Base-by-base conservation (phyloP, 768 basidiomycete genomes). In the Macrocybe gigantea region DNA sequence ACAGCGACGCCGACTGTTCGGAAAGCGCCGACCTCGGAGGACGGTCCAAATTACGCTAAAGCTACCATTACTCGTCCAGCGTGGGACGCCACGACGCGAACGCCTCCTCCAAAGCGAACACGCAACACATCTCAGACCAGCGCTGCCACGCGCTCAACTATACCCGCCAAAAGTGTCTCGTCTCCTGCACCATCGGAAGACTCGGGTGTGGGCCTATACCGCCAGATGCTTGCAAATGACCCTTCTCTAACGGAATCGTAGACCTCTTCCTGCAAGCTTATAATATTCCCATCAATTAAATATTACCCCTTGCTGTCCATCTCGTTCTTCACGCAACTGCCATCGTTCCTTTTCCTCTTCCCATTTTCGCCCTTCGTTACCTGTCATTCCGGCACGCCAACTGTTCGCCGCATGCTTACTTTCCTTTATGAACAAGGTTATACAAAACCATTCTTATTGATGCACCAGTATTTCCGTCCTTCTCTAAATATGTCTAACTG, bases 181-280 rank as follows among this genome's bases (percentile, higher is more conserved):
- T 89, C 88, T 5, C 87, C 89, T 49, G 85, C 83, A 41, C 87
- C 84, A 12, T 78, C 82, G 30, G 83, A 85, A 57, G 89, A 91
- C 63, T 92, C 89, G 44, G 87, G 85, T 53, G 86, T 92, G 53
- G 88, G 84, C 54, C 65, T 92, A 61, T 88, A 90, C 70, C 83
- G 86, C 52, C 85, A 88, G 64, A 79, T 91, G 64, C 73, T 90
- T 59, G 82, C 80, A 44, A 79, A 87, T 53, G 85, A 90, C 59
- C 82, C 82, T 37, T 79, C 83, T 52, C 69, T 90, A 37, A 64
- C 57, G 22, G 22, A 22, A 22, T 22, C 22, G 22, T 22, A 22
- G 22, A 22, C 4, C 22, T 2, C 22, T 22, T 22, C 22, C 22
- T 4, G 4, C 22, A 22, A 22, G 22, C 22, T 4, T 22, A 22